Base-by-base conservation (phyloP, 495 filamentous ascomycete genomes). In the Pyrenula massariospora region DNA sequence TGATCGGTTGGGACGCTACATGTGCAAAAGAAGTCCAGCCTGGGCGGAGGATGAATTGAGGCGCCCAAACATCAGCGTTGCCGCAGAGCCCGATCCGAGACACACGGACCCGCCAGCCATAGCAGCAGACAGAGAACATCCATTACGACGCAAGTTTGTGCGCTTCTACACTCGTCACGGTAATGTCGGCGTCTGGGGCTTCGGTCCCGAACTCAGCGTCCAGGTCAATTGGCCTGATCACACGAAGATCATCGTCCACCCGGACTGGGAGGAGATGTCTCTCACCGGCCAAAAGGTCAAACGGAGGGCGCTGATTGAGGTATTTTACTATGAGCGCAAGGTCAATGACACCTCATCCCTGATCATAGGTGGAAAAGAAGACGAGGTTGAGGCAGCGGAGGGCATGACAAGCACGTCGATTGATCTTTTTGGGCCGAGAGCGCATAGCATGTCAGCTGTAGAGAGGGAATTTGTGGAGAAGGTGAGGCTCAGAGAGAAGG, bases 221-320 rank as follows among this genome's bases (percentile, higher is more conserved):
- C 64, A 93, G 80, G 88, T 96, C 71, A 96, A 98, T 69, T 98
- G 96, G 71, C 91, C 92, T 5, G 93, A 98, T 60, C 93, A 98
- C 66, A 96, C 93, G 24, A 98, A 98, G 67, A 77, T 95, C 23
- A 81, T 94, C 2, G 73, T 95, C 52, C 87, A 88, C 31, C 75
- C 81, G 8, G 82, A 42, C 31, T 5, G n/a, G 47, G 22, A 23
- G 25, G 47, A 48, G 20, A 23, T 21, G 54, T 15, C 47, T 23
- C 12, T 12, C 19, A 47, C 8, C 19, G 36, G 12, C 23, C 2
- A 53, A 1, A 2, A 53, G 11, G 12, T 12, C 12, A 20, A 2
- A 24, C 21, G 11, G 50, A 20, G 50, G 50, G 50, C 31, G 21
- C 15, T n/a, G 0, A 23, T 20, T 21, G 42, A 55, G 3, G 57